phyloP scores from a whole-genome alignment of 2,329 filamentous ascomycete genomes.

The Cladophialophora immunda region DNA sequence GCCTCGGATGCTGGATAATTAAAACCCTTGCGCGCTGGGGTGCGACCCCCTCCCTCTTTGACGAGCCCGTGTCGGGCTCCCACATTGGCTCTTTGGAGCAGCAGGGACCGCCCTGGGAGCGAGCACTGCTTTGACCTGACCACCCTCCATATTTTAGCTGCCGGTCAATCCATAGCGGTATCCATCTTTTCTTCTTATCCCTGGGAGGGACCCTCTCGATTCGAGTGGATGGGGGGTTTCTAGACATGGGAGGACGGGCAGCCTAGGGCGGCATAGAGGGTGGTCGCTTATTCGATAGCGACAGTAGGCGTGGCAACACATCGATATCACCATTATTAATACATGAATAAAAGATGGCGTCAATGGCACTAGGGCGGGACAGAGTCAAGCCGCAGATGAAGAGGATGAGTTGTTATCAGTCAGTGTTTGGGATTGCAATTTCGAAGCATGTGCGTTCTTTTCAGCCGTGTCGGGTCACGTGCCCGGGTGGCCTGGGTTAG shows the following conservation, averaged over 20 bases:
- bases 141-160: constrained; percentile 27
- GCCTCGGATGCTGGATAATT: constrained; percentile 3
- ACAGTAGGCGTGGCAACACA: constrained; percentile 12
- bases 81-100: constrained; percentile 1
- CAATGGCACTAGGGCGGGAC: background rate
- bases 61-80: background rate
- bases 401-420: background rate
- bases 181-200: constrained; percentile 4
- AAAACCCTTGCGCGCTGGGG: background rate
- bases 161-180: constrained; percentile 22
- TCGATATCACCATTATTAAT: constrained; percentile 24
- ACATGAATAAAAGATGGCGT: constrained; percentile 9
- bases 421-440: constrained; percentile 3
- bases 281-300: constrained; percentile 16
- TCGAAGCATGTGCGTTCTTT: constrained; percentile 22
- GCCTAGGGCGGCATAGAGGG: constrained; percentile 8
- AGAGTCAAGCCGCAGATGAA: constrained; percentile 1
- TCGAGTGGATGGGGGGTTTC: constrained; percentile 12
- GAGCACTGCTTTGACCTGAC: background rate
- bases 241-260: constrained; percentile 14
- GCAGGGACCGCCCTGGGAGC: constrained; percentile 9
- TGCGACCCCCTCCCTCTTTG: background rate
- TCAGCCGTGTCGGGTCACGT: background rate
- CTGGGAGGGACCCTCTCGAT: background rate
- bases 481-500: background rate